These are phyloP conservation scores for Didymella lethalis DNA, from an alignment of 2,329 filamentous ascomycete species.

Conservation along the genomic window DNA sequence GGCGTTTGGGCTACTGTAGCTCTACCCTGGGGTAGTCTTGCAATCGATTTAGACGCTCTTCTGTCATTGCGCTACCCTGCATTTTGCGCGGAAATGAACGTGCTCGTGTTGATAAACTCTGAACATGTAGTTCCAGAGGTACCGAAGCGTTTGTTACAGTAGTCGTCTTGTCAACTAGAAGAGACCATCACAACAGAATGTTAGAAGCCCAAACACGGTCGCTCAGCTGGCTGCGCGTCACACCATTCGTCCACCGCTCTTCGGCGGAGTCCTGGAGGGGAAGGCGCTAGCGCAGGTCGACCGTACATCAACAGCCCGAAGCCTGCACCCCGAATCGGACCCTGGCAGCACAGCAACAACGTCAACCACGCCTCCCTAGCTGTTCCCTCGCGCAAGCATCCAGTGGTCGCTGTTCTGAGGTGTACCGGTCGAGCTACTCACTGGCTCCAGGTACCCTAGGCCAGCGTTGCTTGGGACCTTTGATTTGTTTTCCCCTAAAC, in stretches of 20 bases:
- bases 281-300: slow-evolving; percentile 34
- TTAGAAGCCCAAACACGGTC: slow-evolving; percentile 15
- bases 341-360: slow-evolving; percentile 23
- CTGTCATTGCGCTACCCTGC: not conserved
- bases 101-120: not conserved
- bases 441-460: slow-evolving; percentile 6
- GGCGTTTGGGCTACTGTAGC: slow-evolving; percentile 33
- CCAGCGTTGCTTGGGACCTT: slow-evolving; percentile 21
- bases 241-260: slow-evolving; percentile 18
- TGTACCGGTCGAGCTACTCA: slow-evolving; percentile 9
- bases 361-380: slow-evolving; percentile 19
- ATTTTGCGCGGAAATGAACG: not conserved
- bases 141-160: not conserved
- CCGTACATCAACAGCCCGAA: slow-evolving; percentile 29
- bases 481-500: slow-evolving; percentile 43
- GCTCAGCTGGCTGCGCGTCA: slow-evolving; percentile 27
- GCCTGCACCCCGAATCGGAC: slow-evolving; percentile 27
- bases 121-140: not conserved
- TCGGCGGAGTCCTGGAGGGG: slow-evolving; percentile 21
- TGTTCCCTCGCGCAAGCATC: slow-evolving; percentile 12
- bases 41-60: slow-evolving; percentile 5
- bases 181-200: not conserved
- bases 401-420: slow-evolving; percentile 5
- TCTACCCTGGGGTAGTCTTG: slow-evolving; percentile 24
- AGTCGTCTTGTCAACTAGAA: not conserved